phyloP scores from a whole-genome alignment of 2,329 filamentous ascomycete genomes.

The Davidsoniella australis region DNA sequence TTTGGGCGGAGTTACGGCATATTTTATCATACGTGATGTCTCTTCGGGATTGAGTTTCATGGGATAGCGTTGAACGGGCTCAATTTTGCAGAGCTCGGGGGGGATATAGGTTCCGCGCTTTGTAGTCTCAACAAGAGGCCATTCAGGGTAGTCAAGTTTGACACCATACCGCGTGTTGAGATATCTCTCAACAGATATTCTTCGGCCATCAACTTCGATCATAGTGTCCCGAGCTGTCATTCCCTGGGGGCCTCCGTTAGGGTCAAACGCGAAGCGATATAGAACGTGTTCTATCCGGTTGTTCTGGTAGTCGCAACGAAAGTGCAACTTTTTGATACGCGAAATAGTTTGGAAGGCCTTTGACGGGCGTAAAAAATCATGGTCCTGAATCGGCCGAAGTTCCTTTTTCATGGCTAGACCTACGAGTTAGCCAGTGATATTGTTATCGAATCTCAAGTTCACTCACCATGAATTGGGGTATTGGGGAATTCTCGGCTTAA shows the following conservation, averaged over 20 bases:
- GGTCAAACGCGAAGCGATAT: slow-evolving; percentile 31
- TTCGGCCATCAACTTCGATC: slow-evolving; percentile 35
- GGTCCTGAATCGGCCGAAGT: too few species aligned
- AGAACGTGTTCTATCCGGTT: slow-evolving; percentile 27
- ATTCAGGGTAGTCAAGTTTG: slow-evolving; percentile 26
- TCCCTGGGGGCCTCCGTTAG: slow-evolving; percentile 27
- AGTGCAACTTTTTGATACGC: slow-evolving; percentile 36
- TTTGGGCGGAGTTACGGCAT: slow-evolving; percentile 63
- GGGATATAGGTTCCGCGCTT: slow-evolving; percentile 36
- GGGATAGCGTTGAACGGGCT: slow-evolving; percentile 40
- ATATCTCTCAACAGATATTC: slow-evolving; percentile 34
- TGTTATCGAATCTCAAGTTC: too few species aligned
- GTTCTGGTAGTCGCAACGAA: slow-evolving; percentile 34
- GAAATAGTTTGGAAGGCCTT: slow-evolving; percentile 30
- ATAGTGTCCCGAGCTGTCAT: slow-evolving; percentile 32
- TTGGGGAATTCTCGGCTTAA: too few species aligned
- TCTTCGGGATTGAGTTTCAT: slow-evolving; percentile 46
- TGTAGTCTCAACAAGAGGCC: slow-evolving; percentile 42
- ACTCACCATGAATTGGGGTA: too few species aligned
- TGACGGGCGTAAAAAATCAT: neutral
- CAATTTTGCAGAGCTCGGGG: slow-evolving; percentile 39
- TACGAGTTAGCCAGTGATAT: too few species aligned
- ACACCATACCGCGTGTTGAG: slow-evolving; percentile 38
- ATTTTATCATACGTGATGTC: slow-evolving; percentile 80
- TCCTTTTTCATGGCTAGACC: too few species aligned